These are phyloP conservation scores for Lactarius hengduanensis DNA, from an alignment of 768 basidiomycete genomes.

Conservation along the genomic window DNA sequence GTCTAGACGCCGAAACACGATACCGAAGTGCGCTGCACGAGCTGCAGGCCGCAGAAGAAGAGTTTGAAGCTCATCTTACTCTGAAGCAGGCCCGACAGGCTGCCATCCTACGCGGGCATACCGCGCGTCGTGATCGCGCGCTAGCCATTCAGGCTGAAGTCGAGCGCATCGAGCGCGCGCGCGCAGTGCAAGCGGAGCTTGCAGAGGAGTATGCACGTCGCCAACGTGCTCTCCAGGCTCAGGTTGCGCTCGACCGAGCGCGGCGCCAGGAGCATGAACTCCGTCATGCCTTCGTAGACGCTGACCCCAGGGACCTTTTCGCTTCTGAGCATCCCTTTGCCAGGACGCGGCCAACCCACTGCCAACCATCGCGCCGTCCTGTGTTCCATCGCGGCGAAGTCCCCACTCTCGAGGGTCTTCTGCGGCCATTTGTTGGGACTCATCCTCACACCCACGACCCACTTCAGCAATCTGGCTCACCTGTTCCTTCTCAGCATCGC, in stretches of 20 bases:
- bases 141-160: constrained; percentile 7
- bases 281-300: neutral
- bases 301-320: neutral
- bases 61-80: constrained; percentile 15
- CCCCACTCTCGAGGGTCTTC: neutral
- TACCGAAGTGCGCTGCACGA: constrained; percentile 26
- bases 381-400: neutral
- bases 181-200: constrained; percentile 1
- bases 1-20: constrained; percentile 11
- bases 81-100: constrained; percentile 7
- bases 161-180: constrained; percentile 1
- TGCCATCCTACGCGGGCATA: constrained; percentile 10
- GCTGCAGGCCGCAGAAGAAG: constrained; percentile 25
- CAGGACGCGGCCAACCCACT: neutral
- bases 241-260: neutral
- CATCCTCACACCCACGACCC: neutral
- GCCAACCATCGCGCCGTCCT: no score
- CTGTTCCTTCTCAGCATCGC: neutral
- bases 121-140: constrained; percentile 6
- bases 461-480: neutral
- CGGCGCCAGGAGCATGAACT: neutral
- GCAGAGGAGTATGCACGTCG: neutral
- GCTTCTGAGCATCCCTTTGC: neutral
- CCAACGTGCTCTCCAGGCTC: neutral
- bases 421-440: neutral